Evolutionary conservation across 192 early-diverging fungal species (phyloP).

Genomic region (Backusella westeae): DNA sequence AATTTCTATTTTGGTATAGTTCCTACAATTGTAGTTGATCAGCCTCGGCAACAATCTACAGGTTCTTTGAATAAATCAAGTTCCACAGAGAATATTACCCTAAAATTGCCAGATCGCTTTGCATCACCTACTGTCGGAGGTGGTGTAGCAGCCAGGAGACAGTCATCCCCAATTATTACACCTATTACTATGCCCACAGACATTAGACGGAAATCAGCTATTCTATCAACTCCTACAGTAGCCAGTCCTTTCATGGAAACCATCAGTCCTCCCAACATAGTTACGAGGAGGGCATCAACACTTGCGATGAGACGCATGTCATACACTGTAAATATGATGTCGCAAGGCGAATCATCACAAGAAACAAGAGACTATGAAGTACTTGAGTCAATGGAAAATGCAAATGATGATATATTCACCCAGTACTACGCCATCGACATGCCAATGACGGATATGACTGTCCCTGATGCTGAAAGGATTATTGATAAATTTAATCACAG

Average conservation of each 20-base stretch:
- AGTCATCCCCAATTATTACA: background rate
- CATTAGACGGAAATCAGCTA: background rate
- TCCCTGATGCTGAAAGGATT: background rate
- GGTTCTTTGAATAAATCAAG: background rate
- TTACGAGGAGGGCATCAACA: background rate
- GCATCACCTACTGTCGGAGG: background rate
- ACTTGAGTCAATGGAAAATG: background rate
- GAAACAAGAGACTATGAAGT: background rate
- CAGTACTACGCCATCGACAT: conserved; percentile 8
- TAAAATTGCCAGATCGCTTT: background rate
- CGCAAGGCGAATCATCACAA: background rate
- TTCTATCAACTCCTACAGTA: background rate
- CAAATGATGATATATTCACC: background rate
- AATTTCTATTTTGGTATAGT: background rate
- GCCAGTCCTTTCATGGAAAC: background rate
- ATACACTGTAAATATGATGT: background rate
- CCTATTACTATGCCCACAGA: background rate
- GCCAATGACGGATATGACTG: background rate
- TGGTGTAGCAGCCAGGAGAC: background rate
- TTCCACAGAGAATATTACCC: background rate
- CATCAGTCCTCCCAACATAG: background rate
- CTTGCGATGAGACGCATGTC: background rate
- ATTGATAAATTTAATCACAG: background rate
- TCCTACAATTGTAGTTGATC: background rate
- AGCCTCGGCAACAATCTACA: background rate